Conservation (phyloP, 495 filamentous ascomycete genomes). For the Aspergillus sclerotioniger region DNA sequence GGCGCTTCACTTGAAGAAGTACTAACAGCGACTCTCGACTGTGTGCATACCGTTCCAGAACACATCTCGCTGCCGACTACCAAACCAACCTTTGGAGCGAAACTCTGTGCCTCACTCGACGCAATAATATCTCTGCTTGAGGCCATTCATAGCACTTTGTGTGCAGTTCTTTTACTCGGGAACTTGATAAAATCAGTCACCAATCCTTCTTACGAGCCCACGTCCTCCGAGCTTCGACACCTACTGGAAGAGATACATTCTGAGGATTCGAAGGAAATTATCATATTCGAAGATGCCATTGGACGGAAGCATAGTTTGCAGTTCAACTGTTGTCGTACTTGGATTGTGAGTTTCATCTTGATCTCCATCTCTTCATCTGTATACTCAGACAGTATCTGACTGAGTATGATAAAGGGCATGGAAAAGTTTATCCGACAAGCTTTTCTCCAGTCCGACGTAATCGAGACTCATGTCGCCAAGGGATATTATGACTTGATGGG, state of each 20-base stretch:
- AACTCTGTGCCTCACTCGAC: too few species aligned
- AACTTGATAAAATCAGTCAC: too few species aligned
- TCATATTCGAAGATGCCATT: slow-evolving; percentile 85
- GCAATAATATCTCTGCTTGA: too few species aligned
- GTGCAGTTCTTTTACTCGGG: too few species aligned
- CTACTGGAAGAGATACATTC: slow-evolving; percentile 22
- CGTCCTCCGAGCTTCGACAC: too few species aligned
- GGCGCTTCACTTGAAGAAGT: too few species aligned
- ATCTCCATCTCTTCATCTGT: not conserved
- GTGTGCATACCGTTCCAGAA: too few species aligned
- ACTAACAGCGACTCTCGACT: too few species aligned
- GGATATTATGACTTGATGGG: slow-evolving; percentile 84
- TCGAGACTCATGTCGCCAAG: slow-evolving; percentile 76
- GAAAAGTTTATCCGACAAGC: slow-evolving; percentile 86
- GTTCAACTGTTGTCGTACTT: slow-evolving; percentile 73
- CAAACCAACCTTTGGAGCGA: too few species aligned
- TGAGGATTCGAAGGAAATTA: slow-evolving; percentile 57
- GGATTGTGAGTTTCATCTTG: slow-evolving; percentile 58
- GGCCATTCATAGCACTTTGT: too few species aligned
- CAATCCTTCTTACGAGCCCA: too few species aligned
- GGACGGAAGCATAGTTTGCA: slow-evolving; percentile 84
- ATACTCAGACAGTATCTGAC: slow-evolving; percentile 15
- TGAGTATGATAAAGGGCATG: slow-evolving; percentile 59
- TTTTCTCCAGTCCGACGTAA: slow-evolving; percentile 78
- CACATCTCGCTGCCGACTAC: too few species aligned